Evolutionary conservation across 164 flowering plant genomes (phyloP).

Genomic region (Litsea cubeba): DNA sequence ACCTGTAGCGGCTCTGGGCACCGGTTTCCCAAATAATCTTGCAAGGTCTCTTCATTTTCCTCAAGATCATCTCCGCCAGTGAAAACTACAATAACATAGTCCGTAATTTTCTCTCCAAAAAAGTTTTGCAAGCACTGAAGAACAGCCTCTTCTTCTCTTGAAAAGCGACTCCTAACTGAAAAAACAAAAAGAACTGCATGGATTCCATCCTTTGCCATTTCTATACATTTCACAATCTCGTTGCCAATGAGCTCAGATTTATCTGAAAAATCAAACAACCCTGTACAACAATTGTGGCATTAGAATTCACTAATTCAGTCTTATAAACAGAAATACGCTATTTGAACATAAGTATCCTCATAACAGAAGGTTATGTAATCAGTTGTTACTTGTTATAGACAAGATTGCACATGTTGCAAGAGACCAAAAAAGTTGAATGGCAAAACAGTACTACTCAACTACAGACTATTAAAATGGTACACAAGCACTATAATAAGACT

Average conservation of each 20-base stretch:
- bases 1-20: constrained; percentile 73
- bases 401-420: too few species aligned
- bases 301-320: too few species aligned
- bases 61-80: constrained; percentile 89
- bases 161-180: constrained; percentile 40
- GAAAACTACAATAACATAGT: constrained; percentile 84
- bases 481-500: too few species aligned
- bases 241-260: constrained; percentile 52
- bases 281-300: constrained; percentile 30
- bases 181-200: constrained; percentile 81
- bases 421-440: too few species aligned
- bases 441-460: too few species aligned
- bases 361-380: too few species aligned
- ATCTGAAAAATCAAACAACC: constrained; percentile 68
- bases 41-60: constrained; percentile 63
- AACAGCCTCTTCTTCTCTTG: constrained; percentile 75
- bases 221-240: constrained; percentile 75
- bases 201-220: constrained; percentile 81
- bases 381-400: too few species aligned
- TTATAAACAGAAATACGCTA: too few species aligned
- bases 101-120: constrained; percentile 63
- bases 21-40: constrained; percentile 56
- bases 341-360: too few species aligned
- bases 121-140: constrained; percentile 49
- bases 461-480: too few species aligned